phyloP scores from a whole-genome alignment of 2,329 filamentous ascomycete genomes.

The Xylariales sp. region DNA sequence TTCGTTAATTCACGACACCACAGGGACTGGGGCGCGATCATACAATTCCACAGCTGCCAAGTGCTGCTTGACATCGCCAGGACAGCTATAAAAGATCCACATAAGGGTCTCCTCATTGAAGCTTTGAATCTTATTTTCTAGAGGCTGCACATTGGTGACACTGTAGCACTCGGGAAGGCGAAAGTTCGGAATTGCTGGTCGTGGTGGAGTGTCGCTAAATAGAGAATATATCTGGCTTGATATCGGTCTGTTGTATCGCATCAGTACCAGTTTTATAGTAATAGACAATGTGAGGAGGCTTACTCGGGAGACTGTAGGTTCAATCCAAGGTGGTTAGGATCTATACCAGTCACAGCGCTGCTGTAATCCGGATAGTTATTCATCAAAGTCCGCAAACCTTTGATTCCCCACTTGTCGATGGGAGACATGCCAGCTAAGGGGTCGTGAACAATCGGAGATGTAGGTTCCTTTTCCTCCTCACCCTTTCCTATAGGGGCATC shows the following conservation, averaged over 20 bases:
- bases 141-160: slow-evolving; percentile 61
- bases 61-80: slow-evolving; percentile 58
- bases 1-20: slow-evolving; percentile 10
- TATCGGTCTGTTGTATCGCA: slow-evolving; percentile 37
- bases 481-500: slow-evolving; percentile 33
- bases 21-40: slow-evolving; percentile 18
- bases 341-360: slow-evolving; percentile 55
- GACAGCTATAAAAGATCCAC: slow-evolving; percentile 67
- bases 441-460: slow-evolving; percentile 44
- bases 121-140: slow-evolving; percentile 61
- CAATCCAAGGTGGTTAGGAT: slow-evolving; percentile 52
- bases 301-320: slow-evolving; percentile 56
- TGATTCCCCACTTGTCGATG: slow-evolving; percentile 61
- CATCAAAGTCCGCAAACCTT: slow-evolving; percentile 60
- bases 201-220: slow-evolving; percentile 55
- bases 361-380: slow-evolving; percentile 61
- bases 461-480: slow-evolving; percentile 37
- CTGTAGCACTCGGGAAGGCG: slow-evolving; percentile 62
- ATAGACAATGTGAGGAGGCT: slow-evolving; percentile 21
- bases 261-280: slow-evolving; percentile 4
- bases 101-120: slow-evolving; percentile 67
- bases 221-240: slow-evolving; percentile 58
- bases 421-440: slow-evolving; percentile 58
- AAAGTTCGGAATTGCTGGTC: slow-evolving; percentile 53
- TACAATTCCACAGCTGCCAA: slow-evolving; percentile 61